Conservation (phyloP, 2,329 filamentous ascomycete species). For the Pseudophaeomoniella oleicola region DNA sequence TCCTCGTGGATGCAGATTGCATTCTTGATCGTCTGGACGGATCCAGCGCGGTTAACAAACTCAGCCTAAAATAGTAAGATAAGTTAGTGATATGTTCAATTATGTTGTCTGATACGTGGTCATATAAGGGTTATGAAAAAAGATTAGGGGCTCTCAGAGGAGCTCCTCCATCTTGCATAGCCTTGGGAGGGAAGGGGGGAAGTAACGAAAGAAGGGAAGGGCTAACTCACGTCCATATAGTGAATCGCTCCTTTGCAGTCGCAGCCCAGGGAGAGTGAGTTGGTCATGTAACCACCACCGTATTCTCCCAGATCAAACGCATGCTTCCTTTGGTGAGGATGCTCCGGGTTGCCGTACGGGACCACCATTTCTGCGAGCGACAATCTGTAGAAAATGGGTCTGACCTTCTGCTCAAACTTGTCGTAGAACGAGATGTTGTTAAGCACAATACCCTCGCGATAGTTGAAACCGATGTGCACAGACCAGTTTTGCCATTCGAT, state of each 20-base stretch:
- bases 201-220: conserved; percentile 53
- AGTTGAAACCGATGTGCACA: conserved; percentile 88
- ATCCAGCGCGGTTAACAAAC: conserved; percentile 55
- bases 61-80: too few relatives aligned
- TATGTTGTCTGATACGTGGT: too few relatives aligned
- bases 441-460: conserved; percentile 78
- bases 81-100: too few relatives aligned
- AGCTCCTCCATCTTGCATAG: too few relatives aligned
- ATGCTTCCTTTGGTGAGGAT: conserved; percentile 33
- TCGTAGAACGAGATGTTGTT: conserved; percentile 87
- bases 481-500: conserved; percentile 90
- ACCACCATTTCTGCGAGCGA: conserved; percentile 91
- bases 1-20: conserved; percentile 94
- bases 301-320: conserved; percentile 33
- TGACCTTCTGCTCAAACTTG: conserved; percentile 47
- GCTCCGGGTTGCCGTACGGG: conserved; percentile 44
- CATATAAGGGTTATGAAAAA: too few relatives aligned
- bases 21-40: conserved; percentile 73
- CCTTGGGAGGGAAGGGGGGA: too few relatives aligned
- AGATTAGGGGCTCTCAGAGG: too few relatives aligned
- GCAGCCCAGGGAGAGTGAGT: conserved; percentile 29
- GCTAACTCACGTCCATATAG: conserved; percentile 84
- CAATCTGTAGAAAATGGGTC: conserved; percentile 76
- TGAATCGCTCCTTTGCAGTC: conserved; percentile 78
- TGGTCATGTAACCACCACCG: conserved; percentile 33